Evolutionary conservation across 805 yeast species (phyloP).

Genomic region (Tetrapisispora phaffii): DNA sequence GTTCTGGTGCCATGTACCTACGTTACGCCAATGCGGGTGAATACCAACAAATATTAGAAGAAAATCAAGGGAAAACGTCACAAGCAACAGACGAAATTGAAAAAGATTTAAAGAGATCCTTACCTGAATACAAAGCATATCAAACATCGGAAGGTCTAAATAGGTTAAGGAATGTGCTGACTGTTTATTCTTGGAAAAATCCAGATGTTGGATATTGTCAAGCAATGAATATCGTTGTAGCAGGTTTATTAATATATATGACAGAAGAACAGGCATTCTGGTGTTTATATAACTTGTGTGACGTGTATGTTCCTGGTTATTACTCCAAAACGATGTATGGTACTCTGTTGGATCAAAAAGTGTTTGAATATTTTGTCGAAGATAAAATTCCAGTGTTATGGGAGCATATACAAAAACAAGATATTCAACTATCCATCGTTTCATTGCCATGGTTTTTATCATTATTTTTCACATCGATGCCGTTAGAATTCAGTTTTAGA

Average conservation of each 20-base stretch:
- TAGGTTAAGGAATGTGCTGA: constrained; percentile 74
- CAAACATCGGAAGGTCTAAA: constrained; percentile 79
- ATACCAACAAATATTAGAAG: constrained; percentile 49
- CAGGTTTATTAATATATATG: constrained; percentile 71
- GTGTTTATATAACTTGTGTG: constrained; percentile 76
- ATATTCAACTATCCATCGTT: constrained; percentile 86
- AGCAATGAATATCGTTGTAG: constrained; percentile 92
- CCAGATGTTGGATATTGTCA: constrained; percentile 98
- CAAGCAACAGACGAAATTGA: constrained; percentile 93
- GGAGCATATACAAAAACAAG: constrained; percentile 67
- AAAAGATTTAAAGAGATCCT: constrained; percentile 85
- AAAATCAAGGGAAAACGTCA: constrained; percentile 55
- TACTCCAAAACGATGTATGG: constrained; percentile 98
- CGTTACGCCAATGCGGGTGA: constrained; percentile 53
- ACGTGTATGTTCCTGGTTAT: constrained; percentile 83
- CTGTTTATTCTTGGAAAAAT: constrained; percentile 93
- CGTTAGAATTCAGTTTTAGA: constrained; percentile 83
- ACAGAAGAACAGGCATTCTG: constrained; percentile 97
- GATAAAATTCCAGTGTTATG: constrained; percentile 83
- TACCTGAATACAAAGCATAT: constrained; percentile 94
- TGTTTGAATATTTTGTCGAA: constrained; percentile 81
- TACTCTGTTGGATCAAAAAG: constrained; percentile 84
- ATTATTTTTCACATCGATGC: constrained; percentile 85
- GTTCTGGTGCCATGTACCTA: constrained; percentile 74
- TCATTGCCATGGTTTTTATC: constrained; percentile 96